Evolutionary conservation across 169 alveolate genomes (phyloP).

Genomic region (Plasmodium fragile): DNA sequence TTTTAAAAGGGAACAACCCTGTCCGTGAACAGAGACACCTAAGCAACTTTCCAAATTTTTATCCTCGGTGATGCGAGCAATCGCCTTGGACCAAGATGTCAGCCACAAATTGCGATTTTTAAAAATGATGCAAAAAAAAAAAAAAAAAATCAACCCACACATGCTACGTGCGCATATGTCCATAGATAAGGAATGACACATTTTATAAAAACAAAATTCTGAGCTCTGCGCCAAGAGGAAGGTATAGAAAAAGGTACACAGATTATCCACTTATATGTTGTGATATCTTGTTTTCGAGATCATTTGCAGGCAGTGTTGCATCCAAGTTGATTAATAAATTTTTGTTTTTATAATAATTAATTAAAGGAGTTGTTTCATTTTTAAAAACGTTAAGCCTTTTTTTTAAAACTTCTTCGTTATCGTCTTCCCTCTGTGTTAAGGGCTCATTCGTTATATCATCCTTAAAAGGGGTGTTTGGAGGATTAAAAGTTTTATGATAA

Average conservation of each 20-base stretch:
- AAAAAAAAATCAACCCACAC: not conserved
- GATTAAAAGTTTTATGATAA: constrained; percentile 93
- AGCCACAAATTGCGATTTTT: not conserved
- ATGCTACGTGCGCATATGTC: not conserved
- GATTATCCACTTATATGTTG: constrained; percentile 50
- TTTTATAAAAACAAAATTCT: not conserved
- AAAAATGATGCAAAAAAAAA: not conserved
- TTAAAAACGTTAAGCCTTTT: constrained; percentile 80
- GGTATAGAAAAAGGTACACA: not conserved
- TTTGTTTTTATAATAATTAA: constrained; percentile 78
- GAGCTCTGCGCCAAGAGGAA: not conserved
- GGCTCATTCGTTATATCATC: constrained; percentile 93
- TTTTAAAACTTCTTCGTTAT: constrained; percentile 80
- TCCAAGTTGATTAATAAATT: constrained; percentile 77
- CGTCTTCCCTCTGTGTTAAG: constrained; percentile 77
- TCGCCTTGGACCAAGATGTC: not conserved
- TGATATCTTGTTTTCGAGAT: constrained; percentile 73
- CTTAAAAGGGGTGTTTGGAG: constrained; percentile 90
- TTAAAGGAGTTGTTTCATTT: constrained; percentile 82
- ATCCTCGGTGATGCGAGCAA: not conserved
- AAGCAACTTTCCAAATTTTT: not conserved
- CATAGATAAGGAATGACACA: not conserved
- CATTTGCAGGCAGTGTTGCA: constrained; percentile 79
- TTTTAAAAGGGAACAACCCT: not conserved
- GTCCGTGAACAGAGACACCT: not conserved